phyloP scores from a whole-genome alignment of 2,329 filamentous ascomycete species.

The Aspergillus candidus region DNA sequence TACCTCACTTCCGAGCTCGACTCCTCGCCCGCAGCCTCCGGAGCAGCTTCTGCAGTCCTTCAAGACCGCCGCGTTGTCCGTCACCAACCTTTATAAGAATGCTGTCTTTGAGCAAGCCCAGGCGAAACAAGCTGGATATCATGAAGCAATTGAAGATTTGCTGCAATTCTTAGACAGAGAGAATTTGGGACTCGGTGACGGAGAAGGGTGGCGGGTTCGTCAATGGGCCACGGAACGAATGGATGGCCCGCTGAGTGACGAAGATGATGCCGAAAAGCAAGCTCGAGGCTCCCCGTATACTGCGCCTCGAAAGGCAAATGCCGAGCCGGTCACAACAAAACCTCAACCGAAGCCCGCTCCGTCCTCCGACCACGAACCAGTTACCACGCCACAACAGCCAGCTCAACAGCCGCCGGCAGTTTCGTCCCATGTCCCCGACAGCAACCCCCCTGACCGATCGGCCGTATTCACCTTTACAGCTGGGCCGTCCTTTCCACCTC shows the following conservation, averaged over 20 bases:
- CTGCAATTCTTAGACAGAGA: constrained; percentile 78
- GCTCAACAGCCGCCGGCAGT: constrained; percentile 12
- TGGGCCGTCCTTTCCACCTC: constrained; percentile 33
- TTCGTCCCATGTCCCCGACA: constrained; percentile 18
- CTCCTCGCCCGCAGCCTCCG: constrained; percentile 43
- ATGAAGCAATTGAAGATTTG: constrained; percentile 88
- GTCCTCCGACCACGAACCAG: constrained; percentile 21
- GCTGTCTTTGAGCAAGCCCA: constrained; percentile 71
- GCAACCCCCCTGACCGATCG: constrained; percentile 21
- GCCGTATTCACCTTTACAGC: constrained; percentile 42
- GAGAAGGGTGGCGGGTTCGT: constrained; percentile 64
- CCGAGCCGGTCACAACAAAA: constrained; percentile 21
- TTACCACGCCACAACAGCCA: constrained; percentile 18
- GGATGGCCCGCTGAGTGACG: constrained; percentile 40
- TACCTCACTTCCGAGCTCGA: constrained; percentile 53
- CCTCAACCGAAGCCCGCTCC: constrained; percentile 27
- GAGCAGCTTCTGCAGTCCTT: constrained; percentile 74
- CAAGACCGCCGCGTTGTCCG: constrained; percentile 83
- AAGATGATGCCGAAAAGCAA: constrained; percentile 40
- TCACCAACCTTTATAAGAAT: constrained; percentile 94
- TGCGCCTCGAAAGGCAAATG: constrained; percentile 26
- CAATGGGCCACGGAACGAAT: constrained; percentile 52
- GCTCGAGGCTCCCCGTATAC: constrained; percentile 33
- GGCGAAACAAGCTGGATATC: constrained; percentile 75
- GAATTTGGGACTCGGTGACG: constrained; percentile 69